Evolutionary conservation across 1,284 basidiomycete species (phyloP).

Genomic region (Xerocomus amazonicus): DNA sequence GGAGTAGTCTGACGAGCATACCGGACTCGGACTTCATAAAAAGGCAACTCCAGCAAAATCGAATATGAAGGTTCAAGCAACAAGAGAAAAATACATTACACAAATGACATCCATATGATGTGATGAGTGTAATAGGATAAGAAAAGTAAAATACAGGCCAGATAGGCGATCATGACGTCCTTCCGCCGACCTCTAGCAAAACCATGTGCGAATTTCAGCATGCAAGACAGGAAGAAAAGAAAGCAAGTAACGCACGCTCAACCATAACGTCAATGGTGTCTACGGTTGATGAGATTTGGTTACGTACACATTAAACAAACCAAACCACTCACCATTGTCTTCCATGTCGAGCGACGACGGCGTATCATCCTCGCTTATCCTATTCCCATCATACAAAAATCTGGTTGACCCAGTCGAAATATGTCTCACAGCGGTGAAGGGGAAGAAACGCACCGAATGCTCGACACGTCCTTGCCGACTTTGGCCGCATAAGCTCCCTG

Average conservation of each 20-base stretch:
- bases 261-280: slow-evolving; percentile 91
- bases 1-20: background rate
- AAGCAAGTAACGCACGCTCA: slow-evolving; percentile 63
- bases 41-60: background rate
- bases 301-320: background rate
- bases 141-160: background rate
- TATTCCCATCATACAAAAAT: slow-evolving; percentile 81
- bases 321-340: slow-evolving; percentile 60
- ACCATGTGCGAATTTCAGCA: slow-evolving; percentile 5
- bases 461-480: slow-evolving; percentile 84
- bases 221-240: background rate
- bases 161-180: slow-evolving; percentile 15
- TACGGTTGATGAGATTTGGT: slow-evolving; percentile 26
- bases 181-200: slow-evolving; percentile 21
- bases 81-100: slow-evolving; percentile 1
- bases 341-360: slow-evolving; percentile 83
- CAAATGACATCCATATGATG: background rate
- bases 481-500: slow-evolving; percentile 91
- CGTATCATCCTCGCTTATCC: slow-evolving; percentile 84
- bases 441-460: slow-evolving; percentile 67
- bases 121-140: background rate
- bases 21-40: background rate
- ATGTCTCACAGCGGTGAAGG: no score
- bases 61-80: background rate
- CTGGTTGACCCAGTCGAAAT: slow-evolving; percentile 37